phyloP scores from a whole-genome alignment of 371 early-diverging fungal genomes.

The Gilbertella persicaria region DNA sequence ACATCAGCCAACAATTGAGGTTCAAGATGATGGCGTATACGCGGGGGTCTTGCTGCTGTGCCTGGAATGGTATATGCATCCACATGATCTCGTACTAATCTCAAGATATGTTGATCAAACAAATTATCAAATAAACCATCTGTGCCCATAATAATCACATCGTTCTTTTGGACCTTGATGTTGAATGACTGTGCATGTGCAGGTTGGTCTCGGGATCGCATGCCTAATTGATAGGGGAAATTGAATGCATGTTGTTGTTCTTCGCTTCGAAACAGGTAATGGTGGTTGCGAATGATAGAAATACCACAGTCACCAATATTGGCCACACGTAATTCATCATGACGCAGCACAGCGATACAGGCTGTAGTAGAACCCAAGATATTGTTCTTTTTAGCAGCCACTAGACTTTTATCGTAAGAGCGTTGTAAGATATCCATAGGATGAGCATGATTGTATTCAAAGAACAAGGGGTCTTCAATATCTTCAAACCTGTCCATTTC shows the following conservation, averaged over 20 bases:
- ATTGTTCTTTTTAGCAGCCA: conserved; percentile 67
- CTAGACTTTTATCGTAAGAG: conserved; percentile 73
- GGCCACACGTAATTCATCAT: conserved; percentile 90
- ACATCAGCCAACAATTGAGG: conserved; percentile 79
- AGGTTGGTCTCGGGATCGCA: conserved; percentile 65
- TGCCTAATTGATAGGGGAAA: conserved; percentile 81
- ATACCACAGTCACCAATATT: conserved; percentile 95
- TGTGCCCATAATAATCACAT: conserved; percentile 75
- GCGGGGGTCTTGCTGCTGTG: conserved; percentile 38
- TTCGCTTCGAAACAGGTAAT: conserved; percentile 89
- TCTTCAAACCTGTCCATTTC: conserved; percentile 79
- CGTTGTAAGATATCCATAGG: conserved; percentile 78
- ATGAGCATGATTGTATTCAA: conserved; percentile 72
- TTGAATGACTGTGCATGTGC: conserved; percentile 71
- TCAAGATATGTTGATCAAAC: conserved; percentile 79
- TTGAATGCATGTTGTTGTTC: conserved; percentile 87
- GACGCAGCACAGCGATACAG: conserved; percentile 80
- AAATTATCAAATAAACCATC: conserved; percentile 86
- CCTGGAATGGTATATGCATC: conserved; percentile 58
- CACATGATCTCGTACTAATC: conserved; percentile 66
- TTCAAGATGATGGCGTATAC: conserved; percentile 50
- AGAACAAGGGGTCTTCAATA: conserved; percentile 45
- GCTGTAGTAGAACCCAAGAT: conserved; percentile 91
- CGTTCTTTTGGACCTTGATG: conserved; percentile 78
- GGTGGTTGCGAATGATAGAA: conserved; percentile 81